Evolutionary conservation across 2,329 filamentous ascomycete species (phyloP), one percentile per base, ranked within the genome.

Genomic region (Pseudogymnoascus destructans): DNA sequence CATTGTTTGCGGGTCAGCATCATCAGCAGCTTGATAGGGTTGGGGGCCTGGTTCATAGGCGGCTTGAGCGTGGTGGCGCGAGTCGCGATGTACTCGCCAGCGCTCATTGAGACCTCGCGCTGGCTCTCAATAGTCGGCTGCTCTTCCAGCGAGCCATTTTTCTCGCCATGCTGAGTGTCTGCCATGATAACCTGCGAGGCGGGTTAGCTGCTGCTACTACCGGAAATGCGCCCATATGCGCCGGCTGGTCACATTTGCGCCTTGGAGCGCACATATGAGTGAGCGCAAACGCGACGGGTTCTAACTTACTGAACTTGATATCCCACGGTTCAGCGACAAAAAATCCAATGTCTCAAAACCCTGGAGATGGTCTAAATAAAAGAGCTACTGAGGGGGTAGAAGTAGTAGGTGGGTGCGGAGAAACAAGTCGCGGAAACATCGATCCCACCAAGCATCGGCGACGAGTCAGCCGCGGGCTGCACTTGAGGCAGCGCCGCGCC

Each of bases 11-110:
- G 73, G 2, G 76, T 78, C 13, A 93, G 76, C 70, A 84, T 77
- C 25, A 75, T 76, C 61, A 89, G 74, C 27, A 92, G 75, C 35
- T 76, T 80, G 71, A 92, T 73, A 36, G 88, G 88, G 68, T 92
- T 88, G 64, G 77, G 74, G 58, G 89, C 76, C 11, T 78, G 82
- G 46, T 82, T 67, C 74, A 82, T 78, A 1, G 77, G 77, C 35
- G 81, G 81, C 68, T 77, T 80, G 57, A 85, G 74, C 13, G 76
- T 74, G 9, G 74, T 73, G 64, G 84, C 61, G 58, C 81, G 78
- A 61, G 81, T 79, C 4, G 67, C 65, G 11, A 76, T 55, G 66
- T 82, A 83, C 46, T 70, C 66, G 21, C 72, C 65, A 1, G 59
- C 40, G 10, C 60, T 61, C 59, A 62, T 62, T 30, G 25, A 11